Base-by-base conservation (phyloP, 305 asterid genomes). In the Fraxinus latifolia region DNA sequence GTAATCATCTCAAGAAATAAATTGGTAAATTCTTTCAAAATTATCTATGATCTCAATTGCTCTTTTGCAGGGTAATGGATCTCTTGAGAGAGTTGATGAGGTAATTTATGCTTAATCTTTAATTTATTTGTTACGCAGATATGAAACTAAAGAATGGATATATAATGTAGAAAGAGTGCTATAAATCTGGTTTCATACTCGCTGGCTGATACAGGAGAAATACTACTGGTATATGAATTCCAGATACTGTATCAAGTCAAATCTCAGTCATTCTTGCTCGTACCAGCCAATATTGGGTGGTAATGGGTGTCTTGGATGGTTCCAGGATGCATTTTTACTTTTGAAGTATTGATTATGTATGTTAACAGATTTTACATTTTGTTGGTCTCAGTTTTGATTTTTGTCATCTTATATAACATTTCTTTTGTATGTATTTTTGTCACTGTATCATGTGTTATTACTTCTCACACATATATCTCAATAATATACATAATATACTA, bases 1-100 rank as follows among this genome's bases (percentile, higher is more conserved):
- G 7, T 67, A 11, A 76, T 23, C 58, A 77, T 31, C 39, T 53
- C 72, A 0, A 33, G 50, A 44, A 34, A 29, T 32, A 50, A 42
- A 78, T 58, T 25, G 47, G 7, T 73, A 5, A 76, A 74, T 23
- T 77, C 12, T 67, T 39, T 29, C 17, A 65, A 44, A 17, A 70
- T 75, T 79, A 36, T 65, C 85, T 74, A 81, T 29, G 53, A 36
- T 25, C 55, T 74, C 77, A 37, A 47, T 88, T 81, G 25, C 76
- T 53, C 82, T 83, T 70, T 89, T 89, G 83, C 92, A 96, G 99
- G 98, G 94, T 81, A 89, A 91, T 62, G 97, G 90, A 80, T 74
- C 93, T 83, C 91, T 87, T 80, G 98, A 90, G 76, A 96, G 96
- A 86, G 98, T 91, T 86, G 98, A 96, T 71, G 99, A 94, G 97